Evolutionary conservation across 495 filamentous ascomycete species (phyloP), one percentile per base, ranked within the genome.

Genomic region (Penicillium goetzii): DNA sequence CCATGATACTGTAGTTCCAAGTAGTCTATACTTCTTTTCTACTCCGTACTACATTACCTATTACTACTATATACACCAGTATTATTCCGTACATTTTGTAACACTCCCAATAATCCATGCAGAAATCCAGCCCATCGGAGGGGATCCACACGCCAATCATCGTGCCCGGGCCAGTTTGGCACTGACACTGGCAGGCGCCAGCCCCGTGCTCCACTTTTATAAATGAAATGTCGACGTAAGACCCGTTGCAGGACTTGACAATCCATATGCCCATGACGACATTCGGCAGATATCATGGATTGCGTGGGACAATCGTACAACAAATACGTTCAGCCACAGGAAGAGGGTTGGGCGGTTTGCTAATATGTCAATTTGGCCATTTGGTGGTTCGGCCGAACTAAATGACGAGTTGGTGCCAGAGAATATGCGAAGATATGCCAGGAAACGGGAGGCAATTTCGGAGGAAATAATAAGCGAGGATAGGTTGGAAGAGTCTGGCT

Each of bases 81-180:
- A 32, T 32, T 32, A 32, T 8, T 30, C 30, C 9, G 30, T 32
- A 32, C 30, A 32, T 3, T 32, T 32, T 32, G 28, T 30, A 30
- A 30, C 28, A 32, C 41, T 47, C 17, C 12, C 1, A 14, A 11
- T 5, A 25, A 15, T 26, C 23, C 47, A 14, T 23, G 7, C 23
- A 12, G 2, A 2, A 4, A 5, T 47, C 5, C 3, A 47, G 41
- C 9, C 43, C 21, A 3, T 23, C 19, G 9, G 0, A 8, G 3
- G 9, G 47, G 47, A 28, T 50, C 47, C n/a, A 45, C 41, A 45
- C 25, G 25, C 68, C 66, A 71, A 71, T 71, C 58, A 66, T 17
- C 33, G 1, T 41, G 30, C 12, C 53, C 56, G 60, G 55, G 32
- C 32, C 59, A 65, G 49, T 66, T 60, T 59, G 56, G 56, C 66